These are phyloP conservation scores for Talaromyces sp. DNA, from an alignment of 2,329 filamentous ascomycete species.

Conservation along the genomic window DNA sequence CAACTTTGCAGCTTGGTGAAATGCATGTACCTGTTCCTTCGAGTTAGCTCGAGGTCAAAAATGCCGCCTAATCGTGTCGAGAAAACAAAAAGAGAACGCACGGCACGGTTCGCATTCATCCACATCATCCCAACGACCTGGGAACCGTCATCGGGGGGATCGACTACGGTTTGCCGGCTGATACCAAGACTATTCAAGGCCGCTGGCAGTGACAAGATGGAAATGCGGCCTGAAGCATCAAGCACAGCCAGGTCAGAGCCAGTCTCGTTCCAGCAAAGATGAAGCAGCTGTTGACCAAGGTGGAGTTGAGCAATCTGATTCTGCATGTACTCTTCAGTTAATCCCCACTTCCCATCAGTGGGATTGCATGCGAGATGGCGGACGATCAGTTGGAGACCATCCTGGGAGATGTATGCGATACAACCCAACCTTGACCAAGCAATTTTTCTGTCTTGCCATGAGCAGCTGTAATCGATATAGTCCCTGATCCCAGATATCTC, in stretches of 20 bases:
- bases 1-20: constrained; percentile 60
- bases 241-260: constrained; percentile 78
- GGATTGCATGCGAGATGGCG: constrained; percentile 67
- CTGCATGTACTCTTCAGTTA: constrained; percentile 67
- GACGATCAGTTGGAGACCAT: constrained; percentile 67
- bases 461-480: constrained; percentile 11
- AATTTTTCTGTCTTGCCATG: constrained; percentile 58
- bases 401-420: constrained; percentile 73
- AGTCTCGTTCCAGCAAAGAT: constrained; percentile 76
- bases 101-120: constrained; percentile 61
- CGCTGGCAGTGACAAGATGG: constrained; percentile 67
- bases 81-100: constrained; percentile 32
- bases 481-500: not conserved
- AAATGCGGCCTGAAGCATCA: constrained; percentile 73
- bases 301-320: constrained; percentile 59
- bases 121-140: constrained; percentile 81
- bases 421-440: constrained; percentile 86
- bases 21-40: constrained; percentile 37
- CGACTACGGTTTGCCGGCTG: constrained; percentile 60
- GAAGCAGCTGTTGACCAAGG: constrained; percentile 65
- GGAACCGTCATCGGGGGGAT: constrained; percentile 69
- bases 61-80: not conserved
- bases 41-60: constrained; percentile 3
- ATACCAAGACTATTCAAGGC: constrained; percentile 68
- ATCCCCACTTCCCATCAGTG: constrained; percentile 67